Evolutionary conservation across 2,329 filamentous ascomycete genomes (phyloP).

Genomic region (Penicillium occitanis): DNA sequence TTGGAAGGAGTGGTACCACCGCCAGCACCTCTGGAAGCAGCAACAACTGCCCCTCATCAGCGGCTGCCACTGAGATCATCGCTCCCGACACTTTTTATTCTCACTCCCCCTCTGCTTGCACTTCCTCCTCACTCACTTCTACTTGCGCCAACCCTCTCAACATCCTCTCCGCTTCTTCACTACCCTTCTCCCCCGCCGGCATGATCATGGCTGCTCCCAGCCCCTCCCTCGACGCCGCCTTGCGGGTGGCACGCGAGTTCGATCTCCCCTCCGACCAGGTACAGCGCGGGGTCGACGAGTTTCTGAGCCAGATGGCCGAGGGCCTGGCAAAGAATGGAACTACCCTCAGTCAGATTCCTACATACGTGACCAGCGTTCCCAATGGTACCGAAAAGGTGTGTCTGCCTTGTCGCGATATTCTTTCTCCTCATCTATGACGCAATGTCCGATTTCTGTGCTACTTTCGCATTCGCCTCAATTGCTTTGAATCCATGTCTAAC

Average conservation of each 20-base stretch:
- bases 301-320: constrained; percentile 82
- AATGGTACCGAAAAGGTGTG: constrained; percentile 93
- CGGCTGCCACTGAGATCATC: constrained; percentile 21
- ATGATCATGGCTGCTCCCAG: constrained; percentile 27
- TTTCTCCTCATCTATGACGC: constrained; percentile 1
- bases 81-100: neutral
- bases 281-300: constrained; percentile 78
- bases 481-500: neutral
- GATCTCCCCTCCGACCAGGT: constrained; percentile 77
- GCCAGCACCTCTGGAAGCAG: neutral
- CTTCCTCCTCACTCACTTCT: neutral
- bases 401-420: neutral
- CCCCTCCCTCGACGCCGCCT: constrained; percentile 65
- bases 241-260: constrained; percentile 79
- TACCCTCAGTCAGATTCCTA: constrained; percentile 91
- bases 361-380: constrained; percentile 91
- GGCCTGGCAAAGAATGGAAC: constrained; percentile 75
- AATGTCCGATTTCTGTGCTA: constrained; percentile 14
- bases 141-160: constrained; percentile 14
- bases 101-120: neutral
- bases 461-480: constrained; percentile 6
- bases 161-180: neutral
- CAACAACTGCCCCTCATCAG: constrained; percentile 2
- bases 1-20: neutral
- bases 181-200: neutral